These are phyloP conservation scores for Plasmodium adleri DNA, from an alignment of 169 alveolate species.

Conservation along the genomic window DNA sequence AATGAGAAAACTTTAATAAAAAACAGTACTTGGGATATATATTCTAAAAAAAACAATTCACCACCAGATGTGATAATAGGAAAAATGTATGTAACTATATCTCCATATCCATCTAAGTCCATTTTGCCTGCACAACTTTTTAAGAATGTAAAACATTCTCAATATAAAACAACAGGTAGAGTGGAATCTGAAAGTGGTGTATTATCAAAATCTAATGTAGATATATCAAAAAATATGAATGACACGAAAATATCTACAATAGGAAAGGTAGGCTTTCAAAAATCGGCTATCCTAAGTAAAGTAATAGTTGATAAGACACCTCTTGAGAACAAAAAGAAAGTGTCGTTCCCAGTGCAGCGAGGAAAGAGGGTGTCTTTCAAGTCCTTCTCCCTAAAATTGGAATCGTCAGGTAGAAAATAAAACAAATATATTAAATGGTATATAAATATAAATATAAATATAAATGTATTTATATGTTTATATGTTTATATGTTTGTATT, in stretches of 20 bases:
- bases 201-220: too few relatives aligned
- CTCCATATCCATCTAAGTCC: slow-evolving; percentile 82
- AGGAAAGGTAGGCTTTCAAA: not conserved
- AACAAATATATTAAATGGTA: too few relatives aligned
- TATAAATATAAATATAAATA: too few relatives aligned
- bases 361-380: slow-evolving; percentile 58
- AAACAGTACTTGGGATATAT: slow-evolving; percentile 82
- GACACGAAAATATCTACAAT: slow-evolving; percentile 3
- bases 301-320: not conserved
- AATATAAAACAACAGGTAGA: not conserved
- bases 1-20: slow-evolving; percentile 79
- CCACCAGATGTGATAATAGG: slow-evolving; percentile 78
- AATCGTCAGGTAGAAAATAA: not conserved
- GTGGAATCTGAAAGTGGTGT: not conserved
- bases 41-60: slow-evolving; percentile 73
- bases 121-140: slow-evolving; percentile 89
- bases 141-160: slow-evolving; percentile 38
- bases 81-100: slow-evolving; percentile 82
- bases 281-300: slow-evolving; percentile 11
- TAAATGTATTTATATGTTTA: too few relatives aligned
- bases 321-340: not conserved
- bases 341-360: not conserved
- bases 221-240: too few relatives aligned
- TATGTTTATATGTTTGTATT: too few relatives aligned
- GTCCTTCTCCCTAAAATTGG: slow-evolving; percentile 36